Conservation (phyloP, 257 asterid genomes). For the Ajuga chamaepitys region DNA sequence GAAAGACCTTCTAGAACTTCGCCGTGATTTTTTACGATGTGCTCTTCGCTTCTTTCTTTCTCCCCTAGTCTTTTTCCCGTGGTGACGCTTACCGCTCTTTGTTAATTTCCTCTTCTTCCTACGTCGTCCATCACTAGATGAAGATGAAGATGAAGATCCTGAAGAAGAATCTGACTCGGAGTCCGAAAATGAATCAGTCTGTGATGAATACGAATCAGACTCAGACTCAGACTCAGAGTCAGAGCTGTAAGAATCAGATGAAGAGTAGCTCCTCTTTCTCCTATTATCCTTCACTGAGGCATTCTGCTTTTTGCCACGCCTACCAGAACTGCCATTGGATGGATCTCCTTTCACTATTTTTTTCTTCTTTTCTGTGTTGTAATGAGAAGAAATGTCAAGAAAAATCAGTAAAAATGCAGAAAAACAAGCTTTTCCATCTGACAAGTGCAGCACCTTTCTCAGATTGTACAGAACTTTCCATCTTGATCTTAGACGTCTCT, state of each 20-base stretch:
- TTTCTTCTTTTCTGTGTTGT: constrained; percentile 50
- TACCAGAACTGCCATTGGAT: constrained; percentile 41
- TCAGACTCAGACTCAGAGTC: constrained; percentile 67
- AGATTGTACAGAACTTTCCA: constrained; percentile 24
- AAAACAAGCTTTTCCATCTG: not conserved
- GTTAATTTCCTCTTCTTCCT: constrained; percentile 64
- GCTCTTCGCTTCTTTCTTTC: constrained; percentile 38
- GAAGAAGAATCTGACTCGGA: constrained; percentile 56
- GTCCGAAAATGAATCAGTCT: constrained; percentile 53
- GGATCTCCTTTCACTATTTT: constrained; percentile 31
- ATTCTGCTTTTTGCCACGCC: constrained; percentile 40
- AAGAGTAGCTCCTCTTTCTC: constrained; percentile 69
- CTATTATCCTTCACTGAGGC: constrained; percentile 33
- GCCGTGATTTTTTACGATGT: constrained; percentile 38
- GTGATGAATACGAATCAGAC: constrained; percentile 58
- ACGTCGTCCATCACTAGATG: constrained; percentile 76
- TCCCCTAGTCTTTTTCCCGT: constrained; percentile 36
- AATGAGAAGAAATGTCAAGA: constrained; percentile 9
- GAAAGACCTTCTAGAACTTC: constrained; percentile 47
- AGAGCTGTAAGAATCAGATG: constrained; percentile 82
- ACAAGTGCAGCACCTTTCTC: constrained; percentile 49
- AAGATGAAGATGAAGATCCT: constrained; percentile 62
- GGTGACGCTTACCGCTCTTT: constrained; percentile 39
- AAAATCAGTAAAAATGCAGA: constrained; percentile 12
- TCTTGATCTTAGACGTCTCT: constrained; percentile 40